Evolutionary conservation across 306 rosid species (phyloP), one percentile per base, ranked within the genome.

Genomic region (Castanea sativa): DNA sequence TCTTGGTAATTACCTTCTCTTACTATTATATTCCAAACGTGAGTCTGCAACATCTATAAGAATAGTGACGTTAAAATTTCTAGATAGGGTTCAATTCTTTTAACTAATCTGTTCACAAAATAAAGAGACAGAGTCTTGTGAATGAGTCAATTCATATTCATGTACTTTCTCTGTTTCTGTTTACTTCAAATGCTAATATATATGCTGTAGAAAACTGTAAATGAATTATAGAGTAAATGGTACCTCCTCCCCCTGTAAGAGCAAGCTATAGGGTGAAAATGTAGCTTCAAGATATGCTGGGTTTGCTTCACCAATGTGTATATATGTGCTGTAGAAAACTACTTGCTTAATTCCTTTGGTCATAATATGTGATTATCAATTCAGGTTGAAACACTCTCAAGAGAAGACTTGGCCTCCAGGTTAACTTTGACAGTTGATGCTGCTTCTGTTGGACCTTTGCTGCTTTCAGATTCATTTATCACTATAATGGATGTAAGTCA

Each of bases 401-500:
- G 77, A 86, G 99, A 95, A 10, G 99, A 95, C 83, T 81, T 95
- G 86, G 99, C 98, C 73, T 89, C 99, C 64, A 90, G 99, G 88
- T 82, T 95, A 90, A 93, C 96, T 55, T 85, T 95, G 88, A 93
- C 96, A 67, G 93, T 93, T 19, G 97, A 89, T 84, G 88, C 89
- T 85, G 93, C 93, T 82, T 85, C 96, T 52, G 90, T 95, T 76
- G 99, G 96, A 85, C 85, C 96, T 19, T 92, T 94, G 79, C 87
- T 93, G 82, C 92, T 95, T 81, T 81, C 99, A 72, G 98, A 93
- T 80, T 88, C 97, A 13, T 87, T 82, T 77, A 91, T 95, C 79
- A 95, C 99, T 59, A 82, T 95, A 84, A 93, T 95, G 92, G 99
- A 95, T 89, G 99, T 95, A 95, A 78, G 98, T 79, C 82, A 69